A percentile compares a stretch with the other conserved stretches of the same genome.
These are phyloP conservation scores for Magnolia kwangsiensis DNA, from an alignment of 164 flowering plant species.

Conservation along the genomic window DNA sequence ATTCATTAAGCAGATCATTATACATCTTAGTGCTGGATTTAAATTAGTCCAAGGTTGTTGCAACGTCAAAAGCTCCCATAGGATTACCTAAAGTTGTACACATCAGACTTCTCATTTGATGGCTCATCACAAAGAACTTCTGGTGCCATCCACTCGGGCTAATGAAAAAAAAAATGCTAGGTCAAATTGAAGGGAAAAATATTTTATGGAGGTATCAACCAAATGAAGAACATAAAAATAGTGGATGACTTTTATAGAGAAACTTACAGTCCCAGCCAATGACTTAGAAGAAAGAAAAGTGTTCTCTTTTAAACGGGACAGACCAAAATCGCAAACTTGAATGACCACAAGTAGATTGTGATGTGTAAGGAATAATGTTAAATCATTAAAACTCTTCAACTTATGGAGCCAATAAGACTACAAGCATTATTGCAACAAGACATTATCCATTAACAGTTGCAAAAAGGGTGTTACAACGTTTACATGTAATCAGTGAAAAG, in stretches of 20 bases:
- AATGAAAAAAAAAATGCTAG: conserved; percentile 11
- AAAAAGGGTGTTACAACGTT: neutral
- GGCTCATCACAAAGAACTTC: conserved; percentile 96
- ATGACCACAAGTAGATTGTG: conserved; percentile 7
- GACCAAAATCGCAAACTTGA: conserved; percentile 98
- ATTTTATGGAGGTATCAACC: neutral
- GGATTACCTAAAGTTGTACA: conserved; percentile 90
- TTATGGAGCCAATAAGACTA: neutral
- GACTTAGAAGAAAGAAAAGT: conserved; percentile 98
- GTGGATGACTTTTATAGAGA: neutral
- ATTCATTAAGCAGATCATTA: neutral
- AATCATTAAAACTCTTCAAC: too few species aligned
- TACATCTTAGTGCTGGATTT: conserved; percentile 78
- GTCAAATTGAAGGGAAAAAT: neutral
- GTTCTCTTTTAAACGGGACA: conserved; percentile 86
- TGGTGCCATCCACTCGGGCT: conserved; percentile 99
- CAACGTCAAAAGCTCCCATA: conserved; percentile 89
- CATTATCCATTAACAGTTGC: neutral
- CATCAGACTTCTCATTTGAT: conserved; percentile 91
- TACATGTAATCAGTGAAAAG: neutral
- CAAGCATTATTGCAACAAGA: neutral
- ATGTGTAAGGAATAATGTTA: too few species aligned
- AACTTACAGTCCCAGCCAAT: conserved; percentile 97
- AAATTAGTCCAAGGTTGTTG: conserved; percentile 91
- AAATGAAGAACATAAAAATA: neutral